phyloP scores from a whole-genome alignment of 306 rosid genomes.

The Trifolium pratense region DNA sequence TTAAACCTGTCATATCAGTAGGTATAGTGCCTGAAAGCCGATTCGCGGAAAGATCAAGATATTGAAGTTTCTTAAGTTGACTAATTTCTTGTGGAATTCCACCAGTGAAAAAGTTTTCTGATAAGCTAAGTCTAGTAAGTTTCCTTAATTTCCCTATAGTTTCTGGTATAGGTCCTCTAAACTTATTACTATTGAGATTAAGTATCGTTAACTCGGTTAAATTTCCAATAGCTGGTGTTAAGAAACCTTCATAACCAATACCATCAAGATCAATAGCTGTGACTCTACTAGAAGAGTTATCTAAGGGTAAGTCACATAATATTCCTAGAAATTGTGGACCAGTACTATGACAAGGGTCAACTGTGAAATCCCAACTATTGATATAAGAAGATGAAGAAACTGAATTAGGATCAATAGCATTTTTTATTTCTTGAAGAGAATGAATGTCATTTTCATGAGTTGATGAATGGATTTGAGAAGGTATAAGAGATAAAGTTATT shows the following conservation, averaged over 20 bases:
- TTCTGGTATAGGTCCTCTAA: slow-evolving; percentile 55
- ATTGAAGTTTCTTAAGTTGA: slow-evolving; percentile 40
- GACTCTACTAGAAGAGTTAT: slow-evolving; percentile 52
- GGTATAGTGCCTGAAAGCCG: slow-evolving; percentile 50
- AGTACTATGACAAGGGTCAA: slow-evolving; percentile 49
- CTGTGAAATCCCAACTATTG: slow-evolving; percentile 49
- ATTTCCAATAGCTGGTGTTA: slow-evolving; percentile 52
- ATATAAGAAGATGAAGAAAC: slow-evolving; percentile 44
- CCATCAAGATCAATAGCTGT: slow-evolving; percentile 54
- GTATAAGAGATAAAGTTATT: not conserved
- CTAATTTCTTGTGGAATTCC: slow-evolving; percentile 38
- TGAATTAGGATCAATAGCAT: slow-evolving; percentile 53
- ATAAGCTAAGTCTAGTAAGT: slow-evolving; percentile 51
- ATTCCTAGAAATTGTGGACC: slow-evolving; percentile 59
- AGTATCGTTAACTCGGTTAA: slow-evolving; percentile 49
- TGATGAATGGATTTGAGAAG: slow-evolving; percentile 28
- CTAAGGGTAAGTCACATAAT: slow-evolving; percentile 47
- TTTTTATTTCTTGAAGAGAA: slow-evolving; percentile 44
- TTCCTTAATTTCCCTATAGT: slow-evolving; percentile 45
- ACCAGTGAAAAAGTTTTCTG: slow-evolving; percentile 53
- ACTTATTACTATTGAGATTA: slow-evolving; percentile 49
- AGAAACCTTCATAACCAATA: slow-evolving; percentile 56
- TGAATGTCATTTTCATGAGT: slow-evolving; percentile 45
- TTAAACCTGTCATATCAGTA: slow-evolving; percentile 14
- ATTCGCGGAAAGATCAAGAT: slow-evolving; percentile 48